Conservation (phyloP, 2,329 filamentous ascomycete species). For the Fusarium gaditjirri region DNA sequence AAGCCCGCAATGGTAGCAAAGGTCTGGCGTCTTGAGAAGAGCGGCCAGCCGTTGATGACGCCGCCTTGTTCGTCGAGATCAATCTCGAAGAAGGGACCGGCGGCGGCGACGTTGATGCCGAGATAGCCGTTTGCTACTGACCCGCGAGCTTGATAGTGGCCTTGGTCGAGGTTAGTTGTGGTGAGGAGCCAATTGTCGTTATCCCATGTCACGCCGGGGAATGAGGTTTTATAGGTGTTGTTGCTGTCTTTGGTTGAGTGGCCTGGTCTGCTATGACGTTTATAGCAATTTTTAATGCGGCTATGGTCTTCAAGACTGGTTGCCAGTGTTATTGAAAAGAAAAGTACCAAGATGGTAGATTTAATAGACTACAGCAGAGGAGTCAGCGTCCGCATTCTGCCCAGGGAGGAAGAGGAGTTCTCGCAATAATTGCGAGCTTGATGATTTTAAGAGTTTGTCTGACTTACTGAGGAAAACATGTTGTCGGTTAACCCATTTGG, state of each 20-base stretch:
- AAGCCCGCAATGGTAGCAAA: neutral
- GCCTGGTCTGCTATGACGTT: neutral
- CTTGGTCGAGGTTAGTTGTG: neutral
- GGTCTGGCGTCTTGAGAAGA: neutral
- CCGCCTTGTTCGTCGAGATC: neutral
- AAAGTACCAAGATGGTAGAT: neutral
- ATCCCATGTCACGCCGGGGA: neutral
- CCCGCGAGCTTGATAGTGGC: neutral
- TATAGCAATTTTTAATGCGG: neutral
- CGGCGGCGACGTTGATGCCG: neutral
- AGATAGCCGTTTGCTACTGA: constrained; percentile 10
- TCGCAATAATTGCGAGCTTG: rapidly evolving
- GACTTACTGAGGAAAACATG: neutral
- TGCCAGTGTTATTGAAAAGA: neutral
- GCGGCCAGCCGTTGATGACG: constrained; percentile 7
- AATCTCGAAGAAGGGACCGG: neutral
- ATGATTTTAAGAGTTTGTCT: neutral
- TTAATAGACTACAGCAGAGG: neutral
- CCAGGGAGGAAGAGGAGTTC: rapidly evolving
- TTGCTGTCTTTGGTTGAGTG: neutral
- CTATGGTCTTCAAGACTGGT: neutral
- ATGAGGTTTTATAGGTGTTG: neutral
- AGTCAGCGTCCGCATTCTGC: rapidly evolving
- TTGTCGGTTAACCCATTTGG: rapidly evolving
- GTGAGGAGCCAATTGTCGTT: constrained; percentile 1